Evolutionary conservation across 371 early-diverging fungal genomes (phyloP), one percentile per base, ranked within the genome.

Genomic region (Conidiobolus incongruus): DNA sequence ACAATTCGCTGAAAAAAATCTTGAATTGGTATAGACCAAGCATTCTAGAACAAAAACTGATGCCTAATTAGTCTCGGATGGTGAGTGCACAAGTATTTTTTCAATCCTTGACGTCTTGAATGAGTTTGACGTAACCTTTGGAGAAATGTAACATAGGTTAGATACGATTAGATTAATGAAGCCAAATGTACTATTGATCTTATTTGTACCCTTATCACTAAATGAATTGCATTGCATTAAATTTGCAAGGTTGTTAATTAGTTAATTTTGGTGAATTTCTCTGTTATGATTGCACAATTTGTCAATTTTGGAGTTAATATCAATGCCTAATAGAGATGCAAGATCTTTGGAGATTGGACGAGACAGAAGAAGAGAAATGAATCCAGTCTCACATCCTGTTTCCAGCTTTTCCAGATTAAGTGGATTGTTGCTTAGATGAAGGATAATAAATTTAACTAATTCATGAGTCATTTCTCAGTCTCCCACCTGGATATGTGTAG

Each of bases 61-160:
- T 20, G 8, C 43, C 43, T 19, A 33, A 23, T 16, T 8, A 58
- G 7, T 70, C 60, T 15, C 72, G 72, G n/a, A 86, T 77, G 4
- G 81, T 58, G 16, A 93, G 51, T 0, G 93, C 90, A 10, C 62
- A 49, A n/a, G 46, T 51, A 53, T 90, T 90, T 51, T 93, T 91
- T 85, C 87, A 90, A 3, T 69, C 59, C 23, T 64, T 65, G 3
- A 93, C 88, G 35, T 71, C 72, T 0, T 70, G 61, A 12, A 72
- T 78, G 15, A 90, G 53, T 0, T 37, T 38, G 0, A 46, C 48
- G 41, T 81, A 81, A 41, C 89, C 89, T 0, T 58, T 51, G 53
- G 54, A 0, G 87, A 65, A n/a, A 93, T 68, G 47, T 93, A 90
- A 0, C 91, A 91, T 16, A 91, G 94, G 53, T 93, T 93, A 30